phyloP scores from a whole-genome alignment of 2,329 filamentous ascomycete genomes.

The Aspergillus piperis region DNA sequence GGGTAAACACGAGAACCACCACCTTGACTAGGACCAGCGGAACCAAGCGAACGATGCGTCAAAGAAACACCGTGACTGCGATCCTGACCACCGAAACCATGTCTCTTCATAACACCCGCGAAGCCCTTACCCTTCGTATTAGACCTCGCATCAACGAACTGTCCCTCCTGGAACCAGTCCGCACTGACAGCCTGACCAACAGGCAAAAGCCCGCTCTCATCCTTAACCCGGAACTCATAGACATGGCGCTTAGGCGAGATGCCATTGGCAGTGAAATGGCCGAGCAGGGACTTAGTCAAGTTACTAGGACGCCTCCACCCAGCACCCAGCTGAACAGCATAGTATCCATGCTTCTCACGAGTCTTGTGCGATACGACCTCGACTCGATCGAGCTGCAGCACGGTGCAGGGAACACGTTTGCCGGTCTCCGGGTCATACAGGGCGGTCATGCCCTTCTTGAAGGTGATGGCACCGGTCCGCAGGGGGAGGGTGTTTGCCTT shows the following conservation, averaged over 20 bases:
- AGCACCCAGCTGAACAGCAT: conserved; percentile 83
- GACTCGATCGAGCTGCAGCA: conserved; percentile 89
- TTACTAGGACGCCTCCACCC: conserved; percentile 74
- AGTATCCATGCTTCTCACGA: conserved; percentile 79
- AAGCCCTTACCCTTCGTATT: conserved; percentile 88
- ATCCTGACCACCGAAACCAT: conserved; percentile 85
- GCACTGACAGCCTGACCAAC: conserved; percentile 76
- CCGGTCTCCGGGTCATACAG: conserved; percentile 77
- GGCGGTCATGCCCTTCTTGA: conserved; percentile 96
- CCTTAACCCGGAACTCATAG: conserved; percentile 82
- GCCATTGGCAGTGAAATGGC: conserved; percentile 81
- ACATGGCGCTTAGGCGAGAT: conserved; percentile 82
- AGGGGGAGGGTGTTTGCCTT: conserved; percentile 61
- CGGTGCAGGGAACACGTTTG: conserved; percentile 79
- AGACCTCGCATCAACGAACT: conserved; percentile 83
- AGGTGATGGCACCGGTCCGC: conserved; percentile 78
- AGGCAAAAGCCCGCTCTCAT: conserved; percentile 69
- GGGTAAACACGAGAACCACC: conserved; percentile 89
- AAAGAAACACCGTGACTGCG: conserved; percentile 94
- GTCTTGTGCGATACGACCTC: conserved; percentile 90
- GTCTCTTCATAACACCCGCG: conserved; percentile 95
- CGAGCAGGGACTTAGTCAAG: conserved; percentile 77
- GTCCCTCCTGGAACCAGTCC: conserved; percentile 88
- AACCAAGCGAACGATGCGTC: conserved; percentile 90
- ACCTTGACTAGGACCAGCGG: conserved; percentile 84